Evolutionary conservation across 2,329 filamentous ascomycete species (phyloP), one percentile per base, ranked within the genome.

Genomic region (Torrubiella hemipterigena): DNA sequence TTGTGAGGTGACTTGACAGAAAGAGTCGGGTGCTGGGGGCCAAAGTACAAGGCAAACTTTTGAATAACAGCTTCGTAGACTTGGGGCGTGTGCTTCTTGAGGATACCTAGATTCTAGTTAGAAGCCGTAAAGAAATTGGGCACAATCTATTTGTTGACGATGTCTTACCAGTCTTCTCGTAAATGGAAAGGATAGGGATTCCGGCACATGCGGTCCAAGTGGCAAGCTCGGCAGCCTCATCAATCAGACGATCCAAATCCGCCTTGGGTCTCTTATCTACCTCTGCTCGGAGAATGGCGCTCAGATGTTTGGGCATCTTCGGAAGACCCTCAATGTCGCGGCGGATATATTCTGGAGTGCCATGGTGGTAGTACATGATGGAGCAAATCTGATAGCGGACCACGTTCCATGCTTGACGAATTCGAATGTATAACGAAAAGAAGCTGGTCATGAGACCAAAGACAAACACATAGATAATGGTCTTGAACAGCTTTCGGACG

Each of bases 171-270:
- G 79, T 91, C 55, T 76, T 80, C 57, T 98, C 91, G 51, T 98
- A 98, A 17, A 98, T 67, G 29, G 86, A 94, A 42, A 98, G 62
- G 54, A 79, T 73, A 10, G 82, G 78, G 38, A 98, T 93, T 7
- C 86, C 86, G 16, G 84, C 82, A 48, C 85, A 85, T 17, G 85
- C 79, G 51, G 82, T 91, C 91, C 91, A 98, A 4, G 89, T 89
- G 14, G 83, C 77, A 38, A 98, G 71, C 53, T 98, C 91, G 24
- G 87, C 81, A 11, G 85, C 81, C 58, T 98, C 86, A 45, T 93
- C 84, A 47, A 96, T 76, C 38, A 98, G 58, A 16, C 78, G 74
- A 46, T 94, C 85, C 27, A 96, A 55, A 12, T 83, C 83, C 31
- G 83, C 80, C 23, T 72, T 69, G 45, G 79, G 68, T 49, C 76